phyloP scores from a whole-genome alignment of 2,329 filamentous ascomycete species.

The Cladophialophora chaetospira region DNA sequence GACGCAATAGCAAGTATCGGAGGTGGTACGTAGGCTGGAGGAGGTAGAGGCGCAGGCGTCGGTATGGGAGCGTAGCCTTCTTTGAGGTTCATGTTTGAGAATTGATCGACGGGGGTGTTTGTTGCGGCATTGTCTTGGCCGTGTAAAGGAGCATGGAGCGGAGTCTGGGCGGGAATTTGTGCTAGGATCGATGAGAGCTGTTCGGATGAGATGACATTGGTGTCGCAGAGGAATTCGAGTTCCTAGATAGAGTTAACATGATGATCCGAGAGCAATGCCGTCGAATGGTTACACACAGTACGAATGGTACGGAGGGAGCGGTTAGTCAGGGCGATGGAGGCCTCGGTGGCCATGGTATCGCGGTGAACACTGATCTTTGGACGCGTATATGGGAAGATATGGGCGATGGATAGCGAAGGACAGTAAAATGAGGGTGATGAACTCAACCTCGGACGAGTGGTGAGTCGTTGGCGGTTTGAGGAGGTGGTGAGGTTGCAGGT shows the following conservation, averaged over 20 bases:
- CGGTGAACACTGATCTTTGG: slow-evolving; percentile 5
- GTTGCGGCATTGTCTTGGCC: slow-evolving; percentile 39
- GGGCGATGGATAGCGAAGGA: background rate
- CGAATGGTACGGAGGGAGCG: slow-evolving; percentile 85
- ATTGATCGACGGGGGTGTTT: slow-evolving; percentile 43
- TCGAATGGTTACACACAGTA: slow-evolving; percentile 60
- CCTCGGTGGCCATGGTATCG: slow-evolving; percentile 34
- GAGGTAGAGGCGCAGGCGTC: slow-evolving; percentile 49
- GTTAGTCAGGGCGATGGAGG: slow-evolving; percentile 66
- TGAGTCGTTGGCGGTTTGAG: slow-evolving; percentile 14
- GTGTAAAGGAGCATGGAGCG: slow-evolving; percentile 39
- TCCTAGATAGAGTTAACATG: slow-evolving; percentile 59
- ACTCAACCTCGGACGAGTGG: slow-evolving; percentile 21
- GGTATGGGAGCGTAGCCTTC: slow-evolving; percentile 44
- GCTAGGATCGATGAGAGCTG: slow-evolving; percentile 74
- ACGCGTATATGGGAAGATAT: slow-evolving; percentile 19
- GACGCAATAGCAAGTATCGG: slow-evolving; percentile 70
- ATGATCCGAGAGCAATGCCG: slow-evolving; percentile 9
- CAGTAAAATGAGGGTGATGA: slow-evolving; percentile 23
- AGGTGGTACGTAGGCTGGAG: slow-evolving; percentile 54
- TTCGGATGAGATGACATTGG: slow-evolving; percentile 72
- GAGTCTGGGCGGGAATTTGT: slow-evolving; percentile 69
- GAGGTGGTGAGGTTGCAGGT: slow-evolving; percentile 16
- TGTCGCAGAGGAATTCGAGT: slow-evolving; percentile 84
- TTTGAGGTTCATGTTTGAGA: slow-evolving; percentile 48